Percentiles rank a stretch among this genome's conserved stretches.
Evolutionary conservation across 2,329 filamentous ascomycete species (phyloP).

Genomic region (Alternaria arbusti): DNA sequence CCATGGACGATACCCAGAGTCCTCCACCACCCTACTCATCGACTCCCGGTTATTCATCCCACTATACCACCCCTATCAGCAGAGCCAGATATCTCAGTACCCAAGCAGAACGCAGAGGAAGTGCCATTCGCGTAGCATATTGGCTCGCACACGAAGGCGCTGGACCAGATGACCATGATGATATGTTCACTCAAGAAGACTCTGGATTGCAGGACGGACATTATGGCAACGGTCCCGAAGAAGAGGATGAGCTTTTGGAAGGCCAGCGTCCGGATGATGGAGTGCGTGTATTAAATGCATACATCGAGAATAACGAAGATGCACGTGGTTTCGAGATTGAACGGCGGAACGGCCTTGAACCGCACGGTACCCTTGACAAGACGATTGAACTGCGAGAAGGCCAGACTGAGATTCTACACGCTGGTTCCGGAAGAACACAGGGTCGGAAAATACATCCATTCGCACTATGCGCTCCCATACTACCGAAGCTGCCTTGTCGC

Average conservation of each 20-base stretch:
- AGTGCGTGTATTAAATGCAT: not conserved
- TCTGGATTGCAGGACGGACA: not conserved
- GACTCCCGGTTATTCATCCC: not conserved
- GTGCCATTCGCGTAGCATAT: not conserved
- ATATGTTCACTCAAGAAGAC: not conserved
- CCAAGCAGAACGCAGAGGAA: not conserved
- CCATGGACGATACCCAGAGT: not conserved
- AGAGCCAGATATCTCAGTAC: not conserved
- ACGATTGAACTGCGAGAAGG: not conserved
- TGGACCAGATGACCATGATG: not conserved
- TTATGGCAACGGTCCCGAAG: not conserved
- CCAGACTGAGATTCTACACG: not conserved
- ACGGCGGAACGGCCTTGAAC: not conserved
- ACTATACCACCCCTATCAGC: not conserved
- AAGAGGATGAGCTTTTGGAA: too few species aligned
- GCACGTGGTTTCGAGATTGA: not conserved
- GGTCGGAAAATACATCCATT: not conserved
- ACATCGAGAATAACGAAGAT: not conserved
- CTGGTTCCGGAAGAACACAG: not conserved
- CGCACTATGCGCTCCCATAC: not conserved
- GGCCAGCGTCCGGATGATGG: not conserved
- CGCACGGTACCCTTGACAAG: not conserved
- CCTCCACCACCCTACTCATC: not conserved
- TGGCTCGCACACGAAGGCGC: not conserved
- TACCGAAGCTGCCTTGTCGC: not conserved